Evolutionary conservation across 148 eudicot genomes (phyloP), one percentile per base, ranked within the genome.

Genomic region (Silene conica): DNA sequence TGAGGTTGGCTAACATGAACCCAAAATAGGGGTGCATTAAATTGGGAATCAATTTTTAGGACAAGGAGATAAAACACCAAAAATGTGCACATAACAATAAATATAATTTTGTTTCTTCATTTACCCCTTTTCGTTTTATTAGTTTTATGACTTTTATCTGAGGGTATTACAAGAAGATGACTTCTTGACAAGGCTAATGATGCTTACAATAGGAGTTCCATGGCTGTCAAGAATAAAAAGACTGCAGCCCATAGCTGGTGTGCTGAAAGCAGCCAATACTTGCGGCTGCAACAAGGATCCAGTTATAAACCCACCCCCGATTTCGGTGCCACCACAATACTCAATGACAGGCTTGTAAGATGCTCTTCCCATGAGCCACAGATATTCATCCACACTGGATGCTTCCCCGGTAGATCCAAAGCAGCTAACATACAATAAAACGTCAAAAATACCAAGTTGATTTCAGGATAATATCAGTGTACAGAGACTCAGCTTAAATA

Each of bases 351-450:
- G 99, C 85, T 95, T 95, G 84, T 90, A 95, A 59, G 50, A 55
- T 16, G 97, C 96, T 85, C 97, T 87, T 61, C 97, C 96, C 97
- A 92, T 92, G 70, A 95, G 87, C 99, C 99, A 95, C 26, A 95
- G 87, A 76, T 90, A 85, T 78, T 95, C 99, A 82, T 95, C 96
- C 15, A 85, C 94, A 84, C 73, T 90, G 41, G 99, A 95, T 52
- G 99, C 99, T 85, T 95, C 99, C 52, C 99, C 99, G 66, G 98
- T 90, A 19, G 98, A 95, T 56, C 87, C 93, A 82, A 90, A 95
- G 83, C 96, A 88, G 64, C 99, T 95, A 77, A 73, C 63, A 73
- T 25, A 25, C 52, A 48, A 21, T 55, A 56, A 75, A 13, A 60
- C n/a, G 34, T 41, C 54, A 62, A 41, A 74, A 69, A 52, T 14